phyloP scores from a whole-genome alignment of 345 rosid species.

The Melastoma malabathricum region DNA sequence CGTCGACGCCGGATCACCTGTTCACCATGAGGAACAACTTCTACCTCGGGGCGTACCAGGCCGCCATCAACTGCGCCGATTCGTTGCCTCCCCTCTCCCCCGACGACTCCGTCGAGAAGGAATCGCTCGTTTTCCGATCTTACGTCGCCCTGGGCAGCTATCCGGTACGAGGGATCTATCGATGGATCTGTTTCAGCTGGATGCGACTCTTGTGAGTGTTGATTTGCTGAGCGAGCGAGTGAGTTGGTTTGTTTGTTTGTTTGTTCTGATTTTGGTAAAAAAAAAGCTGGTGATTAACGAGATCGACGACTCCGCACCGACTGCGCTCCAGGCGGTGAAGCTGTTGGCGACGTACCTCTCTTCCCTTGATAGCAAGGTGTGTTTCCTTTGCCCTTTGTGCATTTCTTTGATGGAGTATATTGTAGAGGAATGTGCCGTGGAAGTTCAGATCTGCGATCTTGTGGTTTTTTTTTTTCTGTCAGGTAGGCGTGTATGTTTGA shows the following conservation, averaged over 20 bases:
- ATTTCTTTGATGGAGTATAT: conserved; percentile 2
- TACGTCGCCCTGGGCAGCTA: conserved; percentile 90
- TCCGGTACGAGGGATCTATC: conserved; percentile 25
- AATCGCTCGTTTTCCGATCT: conserved; percentile 75
- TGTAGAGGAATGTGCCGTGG: too few species aligned
- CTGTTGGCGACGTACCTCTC: conserved; percentile 75
- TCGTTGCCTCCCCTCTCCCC: conserved; percentile 48
- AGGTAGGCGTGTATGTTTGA: too few species aligned
- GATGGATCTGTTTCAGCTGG: background rate
- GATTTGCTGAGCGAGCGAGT: background rate
- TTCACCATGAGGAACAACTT: conserved; percentile 72
- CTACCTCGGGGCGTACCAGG: conserved; percentile 83
- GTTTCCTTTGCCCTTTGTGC: background rate
- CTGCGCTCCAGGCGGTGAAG: conserved; percentile 94
- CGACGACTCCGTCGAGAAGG: conserved; percentile 79
- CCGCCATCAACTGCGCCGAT: conserved; percentile 87
- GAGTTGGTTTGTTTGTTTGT: background rate
- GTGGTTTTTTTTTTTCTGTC: too few species aligned
- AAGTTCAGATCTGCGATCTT: too few species aligned
- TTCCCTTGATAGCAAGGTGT: conserved; percentile 60
- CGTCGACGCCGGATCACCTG: conserved; percentile 71
- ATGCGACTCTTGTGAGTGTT: background rate
- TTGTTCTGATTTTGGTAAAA: conserved; percentile 3
- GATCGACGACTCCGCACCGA: conserved; percentile 74
- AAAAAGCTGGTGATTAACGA: conserved; percentile 71